These are phyloP conservation scores for Aspergillus uvarum DNA, from an alignment of 2,329 filamentous ascomycete genomes.

Conservation along the genomic window DNA sequence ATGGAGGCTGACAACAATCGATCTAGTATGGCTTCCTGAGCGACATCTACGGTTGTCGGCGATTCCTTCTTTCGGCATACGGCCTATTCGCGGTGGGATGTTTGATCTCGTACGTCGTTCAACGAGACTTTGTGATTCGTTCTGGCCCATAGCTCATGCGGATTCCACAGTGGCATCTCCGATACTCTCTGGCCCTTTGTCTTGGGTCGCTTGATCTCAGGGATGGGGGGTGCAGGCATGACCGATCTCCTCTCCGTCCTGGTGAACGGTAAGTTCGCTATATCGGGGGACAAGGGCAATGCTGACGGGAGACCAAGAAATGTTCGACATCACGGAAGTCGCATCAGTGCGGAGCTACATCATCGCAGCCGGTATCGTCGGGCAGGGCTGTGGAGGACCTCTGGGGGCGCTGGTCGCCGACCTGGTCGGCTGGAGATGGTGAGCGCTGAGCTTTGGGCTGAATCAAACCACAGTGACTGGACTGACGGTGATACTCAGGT, in stretches of 20 bases:
- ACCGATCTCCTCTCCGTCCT: background rate
- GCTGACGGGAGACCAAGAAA: background rate
- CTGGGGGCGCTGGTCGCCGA: background rate
- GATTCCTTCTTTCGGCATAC: background rate
- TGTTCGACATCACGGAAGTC: background rate
- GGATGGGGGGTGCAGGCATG: background rate
- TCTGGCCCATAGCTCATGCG: too few relatives aligned
- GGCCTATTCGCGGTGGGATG: background rate
- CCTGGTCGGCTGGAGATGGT: background rate
- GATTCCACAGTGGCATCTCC: background rate
- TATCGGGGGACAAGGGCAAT: background rate
- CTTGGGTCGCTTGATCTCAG: background rate
- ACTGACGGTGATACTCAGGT: background rate
- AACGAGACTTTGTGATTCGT: too few relatives aligned
- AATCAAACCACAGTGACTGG: background rate
- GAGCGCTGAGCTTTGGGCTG: background rate
- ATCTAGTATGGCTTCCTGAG: background rate
- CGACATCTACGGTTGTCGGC: background rate
- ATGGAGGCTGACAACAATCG: background rate
- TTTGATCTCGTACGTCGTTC: background rate
- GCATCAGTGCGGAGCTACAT: background rate
- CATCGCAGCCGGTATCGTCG: background rate
- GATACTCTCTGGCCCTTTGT: background rate
- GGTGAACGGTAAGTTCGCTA: background rate
- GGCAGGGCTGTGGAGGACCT: background rate